Evolutionary conservation across 495 filamentous ascomycete genomes (phyloP).

Genomic region (Penicillium nucicola): DNA sequence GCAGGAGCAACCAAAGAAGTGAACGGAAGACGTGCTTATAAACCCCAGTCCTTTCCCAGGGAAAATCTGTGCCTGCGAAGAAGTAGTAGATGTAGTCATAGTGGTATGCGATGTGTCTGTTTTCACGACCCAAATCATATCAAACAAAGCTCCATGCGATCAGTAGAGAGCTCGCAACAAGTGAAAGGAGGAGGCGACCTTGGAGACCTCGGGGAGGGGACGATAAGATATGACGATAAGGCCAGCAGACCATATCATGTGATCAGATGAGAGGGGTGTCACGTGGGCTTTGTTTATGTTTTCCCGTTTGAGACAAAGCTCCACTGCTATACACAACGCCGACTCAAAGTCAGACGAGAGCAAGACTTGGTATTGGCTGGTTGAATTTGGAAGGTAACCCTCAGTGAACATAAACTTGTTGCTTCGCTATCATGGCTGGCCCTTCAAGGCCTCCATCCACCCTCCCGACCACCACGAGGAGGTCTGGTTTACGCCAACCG

Average conservation of each 20-base stretch:
- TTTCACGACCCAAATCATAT: conserved; percentile 10
- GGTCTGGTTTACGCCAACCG: conserved; percentile 55
- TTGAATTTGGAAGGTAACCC: not conserved
- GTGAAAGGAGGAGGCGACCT: not conserved
- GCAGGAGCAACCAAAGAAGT: conserved; percentile 7
- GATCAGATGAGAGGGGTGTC: conserved; percentile 38
- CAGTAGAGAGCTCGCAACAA: not conserved
- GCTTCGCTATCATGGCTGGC: conserved; percentile 46
- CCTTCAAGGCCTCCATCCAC: conserved; percentile 50
- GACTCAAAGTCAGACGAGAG: not conserved
- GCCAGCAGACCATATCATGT: conserved; percentile 28
- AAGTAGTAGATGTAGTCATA: conserved; percentile 33
- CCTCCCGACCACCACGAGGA: conserved; percentile 48
- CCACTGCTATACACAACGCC: conserved; percentile 17
- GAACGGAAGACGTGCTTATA: conserved; percentile 53
- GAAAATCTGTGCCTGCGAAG: conserved; percentile 62
- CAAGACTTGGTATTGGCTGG: not conserved
- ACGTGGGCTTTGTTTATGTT: conserved; percentile 45
- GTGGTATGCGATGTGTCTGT: conserved; percentile 25
- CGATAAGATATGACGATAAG: conserved; percentile 18
- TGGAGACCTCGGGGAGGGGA: not conserved
- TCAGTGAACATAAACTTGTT: not conserved
- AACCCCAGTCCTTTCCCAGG: conserved; percentile 78
- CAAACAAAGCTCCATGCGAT: not conserved
- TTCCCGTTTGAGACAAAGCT: conserved; percentile 29